Base-by-base conservation (phyloP, 768 basidiomycete species). In the Kwoniella europaea region DNA sequence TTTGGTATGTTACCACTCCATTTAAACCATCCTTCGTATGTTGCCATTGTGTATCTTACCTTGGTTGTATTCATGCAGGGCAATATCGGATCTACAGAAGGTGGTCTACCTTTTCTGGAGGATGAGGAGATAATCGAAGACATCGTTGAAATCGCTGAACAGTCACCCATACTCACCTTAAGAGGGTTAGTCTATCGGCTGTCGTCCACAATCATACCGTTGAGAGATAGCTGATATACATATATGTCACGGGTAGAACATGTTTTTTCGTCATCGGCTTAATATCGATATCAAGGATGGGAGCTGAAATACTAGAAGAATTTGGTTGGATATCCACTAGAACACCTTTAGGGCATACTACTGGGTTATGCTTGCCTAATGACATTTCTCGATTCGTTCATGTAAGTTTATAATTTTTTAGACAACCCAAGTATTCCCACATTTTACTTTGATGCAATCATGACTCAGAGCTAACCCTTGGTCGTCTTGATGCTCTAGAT, bases 211-310 rank as follows among this genome's bases (percentile, higher is more conserved):
- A 35, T 35, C 7, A 35, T 35, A 35, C 35, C 35, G 35, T 35
- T 35, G 35, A 35, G 35, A 35, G 35, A 35, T 58, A 46, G 16
- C 65, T 57, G 54, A 54, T 43, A 10, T 16, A 9, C 20, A 57
- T 52, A 62, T 22, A 10, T 59, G 24, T 52, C 67, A 50, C 57
- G 20, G 1, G 0, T 75, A 98, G 96, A 16, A 98, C 97, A 3
- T 96, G 94, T 80, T 98, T 95, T 86, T 98, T 93, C 76, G 93
- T 97, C 4, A 86, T 99, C 9, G 95, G 95, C 1, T 86, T 98
- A 58, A 91, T 98, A 62, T 94, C 95, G 3, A 91, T 92, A 0
- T 98, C 96, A 0, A 88, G 89, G 2, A 91, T 93, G 85, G 97
- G 97, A 2, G 91, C 93, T 2, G 96, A 98, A 83, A 90, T 98